phyloP scores from a whole-genome alignment of 2,329 filamentous ascomycete species.

The Diaporthe citriasiana region DNA sequence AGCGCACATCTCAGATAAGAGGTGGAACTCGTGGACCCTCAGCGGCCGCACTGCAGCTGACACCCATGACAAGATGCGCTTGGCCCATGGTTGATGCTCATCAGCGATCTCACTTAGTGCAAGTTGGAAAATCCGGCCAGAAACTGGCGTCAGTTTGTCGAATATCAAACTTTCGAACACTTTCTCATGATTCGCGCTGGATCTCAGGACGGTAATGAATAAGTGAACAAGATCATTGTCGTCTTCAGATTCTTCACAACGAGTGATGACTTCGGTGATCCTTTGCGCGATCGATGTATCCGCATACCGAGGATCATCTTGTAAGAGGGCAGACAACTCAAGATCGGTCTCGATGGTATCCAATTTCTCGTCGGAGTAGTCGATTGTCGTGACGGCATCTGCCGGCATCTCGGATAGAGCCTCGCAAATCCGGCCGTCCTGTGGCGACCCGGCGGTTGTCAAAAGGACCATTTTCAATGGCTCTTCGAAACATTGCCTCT shows the following conservation, averaged over 20 bases:
- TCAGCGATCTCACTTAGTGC: no score
- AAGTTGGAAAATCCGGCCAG: no score
- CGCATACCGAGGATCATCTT: conserved; percentile 2
- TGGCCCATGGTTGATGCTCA: no score
- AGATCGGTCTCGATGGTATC: neutral
- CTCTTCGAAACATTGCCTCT: neutral
- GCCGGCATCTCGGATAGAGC: neutral
- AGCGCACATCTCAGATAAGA: no score
- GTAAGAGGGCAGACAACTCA: neutral
- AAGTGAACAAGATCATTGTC: neutral
- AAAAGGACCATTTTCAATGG: neutral
- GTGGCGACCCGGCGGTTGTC: neutral
- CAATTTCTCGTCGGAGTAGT: neutral
- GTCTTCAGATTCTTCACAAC: neutral
- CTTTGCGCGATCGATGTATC: neutral
- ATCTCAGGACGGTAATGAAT: neutral
- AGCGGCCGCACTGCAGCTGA: no score
- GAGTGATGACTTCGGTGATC: neutral
- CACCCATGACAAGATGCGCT: no score
- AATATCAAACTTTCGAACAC: neutral
- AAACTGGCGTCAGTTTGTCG: no score
- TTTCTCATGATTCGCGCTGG: neutral
- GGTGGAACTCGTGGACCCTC: no score
- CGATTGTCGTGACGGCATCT: neutral
- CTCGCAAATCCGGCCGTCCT: neutral